Evolutionary conservation across 148 eudicot genomes (phyloP), one percentile per base, ranked within the genome.

Genomic region (Camellia granthamiana): DNA sequence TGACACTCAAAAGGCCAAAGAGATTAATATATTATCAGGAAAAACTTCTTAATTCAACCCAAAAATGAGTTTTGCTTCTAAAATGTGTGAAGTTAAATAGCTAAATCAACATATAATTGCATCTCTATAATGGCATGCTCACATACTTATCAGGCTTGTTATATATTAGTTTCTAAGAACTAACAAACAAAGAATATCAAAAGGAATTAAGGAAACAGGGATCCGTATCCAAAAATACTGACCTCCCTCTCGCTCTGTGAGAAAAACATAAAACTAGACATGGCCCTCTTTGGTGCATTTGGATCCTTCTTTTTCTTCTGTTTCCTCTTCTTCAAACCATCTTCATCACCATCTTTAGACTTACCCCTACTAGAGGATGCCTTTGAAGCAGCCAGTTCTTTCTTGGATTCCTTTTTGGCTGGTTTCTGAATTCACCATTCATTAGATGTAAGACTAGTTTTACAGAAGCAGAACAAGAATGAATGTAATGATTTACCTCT

Each of bases 251-350:
- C 98, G 18, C 88, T 77, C 80, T 89, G 85, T 19, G 98, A 91
- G 88, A 93, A 96, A 77, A 81, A 87, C 88, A 96, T 87, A 77
- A 87, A 96, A 78, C 93, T 92, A 88, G 94, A 87, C 70, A 87
- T 51, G 56, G 95, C 91, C 77, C 85, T 88, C 87, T 96, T 96
- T 19, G 99, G 99, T 66, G 98, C 98, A 84, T 94, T 96, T 75
- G 98, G 99, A 84, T 96, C 99, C 84, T 94, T 93, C 78, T 91
- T 95, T 90, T 87, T 91, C 90, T 91, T 92, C 46, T 79, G 91
- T 76, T 94, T 96, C 87, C 82, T 94, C 92, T 94, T 96, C 88
- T 92, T 91, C 63, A 90, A 64, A 59, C 91, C 91, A 41, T 88
- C 96, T 41, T 91, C 93, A 59, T 87, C 97, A 59, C 82, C 90